Evolutionary conservation across 2,329 filamentous ascomycete genomes (phyloP), one percentile per base, ranked within the genome.

Genomic region (Calonectria hawksworthii): DNA sequence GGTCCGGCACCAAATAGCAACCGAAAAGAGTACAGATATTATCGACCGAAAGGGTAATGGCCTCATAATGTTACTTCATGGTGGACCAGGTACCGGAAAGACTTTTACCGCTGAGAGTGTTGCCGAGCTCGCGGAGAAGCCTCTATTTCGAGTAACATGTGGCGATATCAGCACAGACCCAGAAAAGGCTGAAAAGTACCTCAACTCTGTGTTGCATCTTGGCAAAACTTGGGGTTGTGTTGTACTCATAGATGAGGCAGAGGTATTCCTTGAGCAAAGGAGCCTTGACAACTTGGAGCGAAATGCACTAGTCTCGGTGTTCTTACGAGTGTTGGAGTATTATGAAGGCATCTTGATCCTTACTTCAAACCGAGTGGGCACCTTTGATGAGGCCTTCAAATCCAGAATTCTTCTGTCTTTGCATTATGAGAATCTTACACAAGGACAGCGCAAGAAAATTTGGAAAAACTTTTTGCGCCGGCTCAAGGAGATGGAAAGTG

Each of bases 321-420:
- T 86, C 54, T 75, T 86, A 7, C 81, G 85, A 9, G 79, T 83
- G 0, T 76, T 86, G 3, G 84, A 85, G 56, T 85, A 84, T 68
- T 85, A 84, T 69, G 77, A 79, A 7, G 83, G 85, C 9, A 85
- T 86, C 26, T 70, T 86, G 0, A 82, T 86, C 44, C 77, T 86
- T 3, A 86, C 84, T 0, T 82, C 82, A 16, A 86, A 86, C 64
- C 82, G 84, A 3, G 82, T 86, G 1, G 81, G 77, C 3, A 81
- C 79, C 1, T 83, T 86, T 16, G 84, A 86, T 70, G 83, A 83
- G 65, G 83, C 83, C 13, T 84, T 85, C 77, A 83, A 83, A 67
- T 85, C 83, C 2, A 81, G 84, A 8, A 85, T 85, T 63, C 81
- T 85, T 47, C 74, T 85, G 14, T 77, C 82, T 6, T 76, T 86